phyloP scores from a whole-genome alignment of 108 stramenopile species.

The Chaetoceros tenuissimus region DNA sequence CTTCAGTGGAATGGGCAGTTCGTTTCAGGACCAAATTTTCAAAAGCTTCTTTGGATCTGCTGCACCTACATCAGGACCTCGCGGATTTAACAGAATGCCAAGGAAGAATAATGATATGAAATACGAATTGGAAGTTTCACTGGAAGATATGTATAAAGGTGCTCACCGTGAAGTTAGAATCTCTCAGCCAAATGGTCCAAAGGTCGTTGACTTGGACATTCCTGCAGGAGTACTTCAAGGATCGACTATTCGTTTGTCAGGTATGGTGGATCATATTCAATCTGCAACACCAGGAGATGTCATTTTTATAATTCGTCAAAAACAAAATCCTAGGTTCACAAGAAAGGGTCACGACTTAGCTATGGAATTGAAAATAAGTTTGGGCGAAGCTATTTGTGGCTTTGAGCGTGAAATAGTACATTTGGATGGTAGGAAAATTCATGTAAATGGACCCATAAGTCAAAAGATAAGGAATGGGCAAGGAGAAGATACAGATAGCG shows the following conservation, averaged over 20 bases:
- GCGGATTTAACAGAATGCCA: not conserved
- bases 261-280: constrained; percentile 52
- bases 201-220: constrained; percentile 51
- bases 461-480: not conserved
- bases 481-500: constrained; percentile 3
- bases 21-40: not conserved
- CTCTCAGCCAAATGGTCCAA: constrained; percentile 37
- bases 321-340: constrained; percentile 48
- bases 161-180: constrained; percentile 37
- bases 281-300: constrained; percentile 64
- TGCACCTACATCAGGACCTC: not conserved
- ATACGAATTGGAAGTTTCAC: constrained; percentile 63
- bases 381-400: constrained; percentile 58
- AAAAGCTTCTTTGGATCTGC: not conserved
- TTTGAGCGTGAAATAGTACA: constrained; percentile 30
- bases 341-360: constrained; percentile 69
- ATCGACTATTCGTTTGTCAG: constrained; percentile 42
- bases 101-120: constrained; percentile 54
- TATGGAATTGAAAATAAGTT: constrained; percentile 49
- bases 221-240: constrained; percentile 46
- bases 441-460: constrained; percentile 19
- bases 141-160: constrained; percentile 78
- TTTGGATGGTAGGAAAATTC: constrained; percentile 47
- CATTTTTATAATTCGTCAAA: constrained; percentile 47
- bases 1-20: not conserved